These are phyloP conservation scores for Leersia perrieri DNA, from an alignment of 176 grass and related monocot genomes.

Conservation along the genomic window DNA sequence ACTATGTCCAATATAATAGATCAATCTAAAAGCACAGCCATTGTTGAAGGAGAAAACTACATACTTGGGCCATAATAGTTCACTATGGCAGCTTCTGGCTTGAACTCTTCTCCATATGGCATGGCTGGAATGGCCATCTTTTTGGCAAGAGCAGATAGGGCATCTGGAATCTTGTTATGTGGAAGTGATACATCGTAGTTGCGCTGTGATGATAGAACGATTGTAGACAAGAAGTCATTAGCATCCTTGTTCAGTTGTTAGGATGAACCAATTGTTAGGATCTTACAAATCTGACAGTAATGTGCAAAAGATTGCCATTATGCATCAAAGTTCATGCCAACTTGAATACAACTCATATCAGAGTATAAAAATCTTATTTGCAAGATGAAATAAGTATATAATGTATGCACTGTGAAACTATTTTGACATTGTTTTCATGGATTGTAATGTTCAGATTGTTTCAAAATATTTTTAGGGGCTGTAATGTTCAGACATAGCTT, in stretches of 20 bases:
- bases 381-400: background rate
- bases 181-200: constrained; percentile 85
- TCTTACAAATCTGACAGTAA: background rate
- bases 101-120: constrained; percentile 62
- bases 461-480: no score
- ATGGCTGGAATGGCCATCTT: constrained; percentile 75
- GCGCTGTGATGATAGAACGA: constrained; percentile 47
- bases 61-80: constrained; percentile 96
- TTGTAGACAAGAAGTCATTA: background rate
- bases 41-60: constrained; percentile 13
- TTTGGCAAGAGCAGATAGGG: constrained; percentile 59
- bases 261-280: background rate
- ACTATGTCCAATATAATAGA: background rate
- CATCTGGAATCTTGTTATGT: constrained; percentile 75
- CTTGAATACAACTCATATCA: background rate
- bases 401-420: background rate
- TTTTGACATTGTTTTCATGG: background rate
- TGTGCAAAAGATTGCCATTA: background rate
- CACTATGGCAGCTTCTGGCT: constrained; percentile 80
- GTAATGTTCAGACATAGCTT: background rate
- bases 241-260: background rate
- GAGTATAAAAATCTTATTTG: background rate
- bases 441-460: background rate
- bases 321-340: background rate
- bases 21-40: background rate